phyloP scores from a whole-genome alignment of 768 basidiomycete species.

The Strobilomyces confusus region DNA sequence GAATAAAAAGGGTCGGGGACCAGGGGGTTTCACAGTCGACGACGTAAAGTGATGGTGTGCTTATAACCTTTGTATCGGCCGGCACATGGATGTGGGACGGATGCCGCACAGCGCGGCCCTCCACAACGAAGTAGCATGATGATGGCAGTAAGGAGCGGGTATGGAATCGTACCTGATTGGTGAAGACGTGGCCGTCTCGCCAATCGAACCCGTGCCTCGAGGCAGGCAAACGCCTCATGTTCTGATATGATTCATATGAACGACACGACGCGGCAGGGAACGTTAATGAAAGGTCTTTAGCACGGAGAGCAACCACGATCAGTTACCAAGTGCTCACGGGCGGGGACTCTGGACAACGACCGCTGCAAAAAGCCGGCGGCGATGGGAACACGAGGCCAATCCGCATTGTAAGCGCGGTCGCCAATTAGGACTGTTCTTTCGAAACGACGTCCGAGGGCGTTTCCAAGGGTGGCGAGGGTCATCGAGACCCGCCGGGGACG shows the following conservation, averaged over 20 bases:
- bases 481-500: no score
- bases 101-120: constrained; percentile 13
- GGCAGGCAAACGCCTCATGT: neutral
- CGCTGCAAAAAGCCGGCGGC: no score
- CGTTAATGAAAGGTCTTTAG: neutral
- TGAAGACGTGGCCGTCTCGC: neutral
- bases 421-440: neutral
- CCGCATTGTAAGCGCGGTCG: neutral
- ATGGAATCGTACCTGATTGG: neutral
- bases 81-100: constrained; percentile 17
- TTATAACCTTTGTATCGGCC: constrained; percentile 14
- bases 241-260: no score
- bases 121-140: neutral
- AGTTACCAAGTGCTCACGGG: neutral
- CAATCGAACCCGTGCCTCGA: neutral
- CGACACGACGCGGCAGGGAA: neutral
- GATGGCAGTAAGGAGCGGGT: neutral
- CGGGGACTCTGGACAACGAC: neutral
- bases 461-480: no score
- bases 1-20: constrained; percentile 4
- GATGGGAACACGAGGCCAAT: neutral
- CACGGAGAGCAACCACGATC: neutral
- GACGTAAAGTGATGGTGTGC: constrained; percentile 5
- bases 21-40: neutral
- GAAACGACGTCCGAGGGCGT: no score